Evolutionary conservation across 306 rosid species (phyloP).

Genomic region (Corylus heterophylla): DNA sequence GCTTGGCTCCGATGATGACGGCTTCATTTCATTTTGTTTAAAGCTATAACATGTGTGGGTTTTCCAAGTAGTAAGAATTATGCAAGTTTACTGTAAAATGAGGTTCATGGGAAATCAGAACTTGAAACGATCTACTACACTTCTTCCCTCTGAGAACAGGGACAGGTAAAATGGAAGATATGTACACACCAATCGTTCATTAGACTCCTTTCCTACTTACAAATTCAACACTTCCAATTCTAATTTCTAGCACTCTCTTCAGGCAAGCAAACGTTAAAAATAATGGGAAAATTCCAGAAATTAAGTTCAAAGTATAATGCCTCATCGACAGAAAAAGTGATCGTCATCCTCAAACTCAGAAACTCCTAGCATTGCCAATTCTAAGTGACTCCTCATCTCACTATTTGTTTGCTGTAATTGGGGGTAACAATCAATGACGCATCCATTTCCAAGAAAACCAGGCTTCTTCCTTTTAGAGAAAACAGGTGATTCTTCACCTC

Average conservation of each 20-base stretch:
- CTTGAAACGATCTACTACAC: slow-evolving; percentile 40
- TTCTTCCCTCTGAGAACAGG: slow-evolving; percentile 31
- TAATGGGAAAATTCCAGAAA: slow-evolving; percentile 8
- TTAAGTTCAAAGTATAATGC: not conserved
- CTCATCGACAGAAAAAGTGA: slow-evolving; percentile 55
- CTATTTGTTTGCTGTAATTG: slow-evolving; percentile 61
- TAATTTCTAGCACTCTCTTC: slow-evolving; percentile 25
- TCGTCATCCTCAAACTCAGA: slow-evolving; percentile 90
- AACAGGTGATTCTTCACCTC: slow-evolving; percentile 67
- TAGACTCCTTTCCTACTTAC: slow-evolving; percentile 60
- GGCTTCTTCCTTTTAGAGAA: slow-evolving; percentile 63
- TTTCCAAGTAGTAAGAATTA: not conserved
- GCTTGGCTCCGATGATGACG: slow-evolving; percentile 71
- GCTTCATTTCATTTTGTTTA: slow-evolving; percentile 49
- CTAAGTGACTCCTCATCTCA: slow-evolving; percentile 86
- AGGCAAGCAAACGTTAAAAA: slow-evolving; percentile 33
- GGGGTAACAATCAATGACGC: slow-evolving; percentile 70
- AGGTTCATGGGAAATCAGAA: not conserved
- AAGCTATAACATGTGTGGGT: no score
- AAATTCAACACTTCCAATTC: slow-evolving; percentile 38
- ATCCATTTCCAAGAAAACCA: slow-evolving; percentile 74
- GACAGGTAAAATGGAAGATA: slow-evolving; percentile 43
- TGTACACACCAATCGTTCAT: slow-evolving; percentile 46
- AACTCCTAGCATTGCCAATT: slow-evolving; percentile 93
- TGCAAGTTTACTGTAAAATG: not conserved